phyloP scores from a whole-genome alignment of 768 basidiomycete genomes.

The Amanita polypyramis region DNA sequence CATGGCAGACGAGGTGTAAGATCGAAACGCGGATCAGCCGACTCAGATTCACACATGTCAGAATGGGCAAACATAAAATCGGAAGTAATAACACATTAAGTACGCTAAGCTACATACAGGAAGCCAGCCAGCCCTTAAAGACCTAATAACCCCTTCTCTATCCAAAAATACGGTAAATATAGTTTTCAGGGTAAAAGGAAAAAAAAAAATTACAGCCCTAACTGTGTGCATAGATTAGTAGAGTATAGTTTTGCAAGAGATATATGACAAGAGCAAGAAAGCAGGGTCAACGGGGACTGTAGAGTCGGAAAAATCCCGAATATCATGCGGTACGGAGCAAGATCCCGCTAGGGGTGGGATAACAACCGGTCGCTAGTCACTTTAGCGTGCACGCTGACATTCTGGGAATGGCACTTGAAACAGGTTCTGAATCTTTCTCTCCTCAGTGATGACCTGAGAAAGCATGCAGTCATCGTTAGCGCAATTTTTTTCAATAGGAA shows the following conservation, averaged over 20 bases:
- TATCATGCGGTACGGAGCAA: background rate
- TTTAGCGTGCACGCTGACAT: constrained; percentile 29
- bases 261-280: background rate
- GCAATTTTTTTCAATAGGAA: background rate
- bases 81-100: background rate
- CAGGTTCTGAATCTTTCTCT: constrained; percentile 35
- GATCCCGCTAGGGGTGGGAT: background rate
- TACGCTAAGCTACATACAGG: constrained; percentile 6
- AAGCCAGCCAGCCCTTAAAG: background rate
- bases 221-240: background rate
- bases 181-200: background rate
- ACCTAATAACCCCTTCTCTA: too few relatives aligned
- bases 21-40: background rate
- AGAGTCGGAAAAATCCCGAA: background rate
- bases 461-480: background rate
- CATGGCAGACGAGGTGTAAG: background rate
- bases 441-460: constrained; percentile 28
- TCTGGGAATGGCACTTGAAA: constrained; percentile 33
- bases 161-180: too few relatives aligned
- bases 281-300: background rate
- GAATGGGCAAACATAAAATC: background rate
- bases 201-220: background rate
- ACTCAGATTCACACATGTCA: background rate
- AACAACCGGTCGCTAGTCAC: background rate
- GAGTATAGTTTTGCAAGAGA: background rate